phyloP scores from a whole-genome alignment of 2,329 filamentous ascomycete species.

The Lanzia echinophila region DNA sequence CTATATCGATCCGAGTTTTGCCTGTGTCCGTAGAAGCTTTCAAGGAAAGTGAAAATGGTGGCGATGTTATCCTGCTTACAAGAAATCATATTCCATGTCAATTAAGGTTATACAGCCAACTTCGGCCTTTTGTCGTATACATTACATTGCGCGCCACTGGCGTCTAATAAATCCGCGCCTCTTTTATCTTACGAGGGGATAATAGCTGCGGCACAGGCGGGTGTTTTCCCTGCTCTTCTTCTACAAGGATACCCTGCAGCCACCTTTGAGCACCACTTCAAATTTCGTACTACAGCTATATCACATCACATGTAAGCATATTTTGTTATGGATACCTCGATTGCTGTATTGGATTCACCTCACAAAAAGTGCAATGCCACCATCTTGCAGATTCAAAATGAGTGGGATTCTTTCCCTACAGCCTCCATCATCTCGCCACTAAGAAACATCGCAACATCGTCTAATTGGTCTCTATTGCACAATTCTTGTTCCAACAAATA shows the following conservation, averaged over 20 bases:
- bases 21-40: background rate
- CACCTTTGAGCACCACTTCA: background rate
- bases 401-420: background rate
- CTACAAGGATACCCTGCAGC: conserved; percentile 2
- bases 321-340: background rate
- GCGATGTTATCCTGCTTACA: background rate
- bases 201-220: conserved; percentile 1
- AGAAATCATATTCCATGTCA: no score
- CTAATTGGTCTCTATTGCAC: background rate
- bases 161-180: conserved; percentile 9
- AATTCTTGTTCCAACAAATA: background rate
- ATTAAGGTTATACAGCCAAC: background rate
- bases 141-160: conserved; percentile 3
- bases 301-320: background rate
- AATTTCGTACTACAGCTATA: background rate
- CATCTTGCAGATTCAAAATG: conserved; percentile 2
- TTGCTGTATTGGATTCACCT: background rate
- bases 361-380: background rate
- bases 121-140: background rate
- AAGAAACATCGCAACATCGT: background rate
- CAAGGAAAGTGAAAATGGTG: background rate
- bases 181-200: background rate
- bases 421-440: background rate
- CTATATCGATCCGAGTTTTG: background rate
- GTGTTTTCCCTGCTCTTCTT: background rate